Conservation (phyloP, 2,329 filamentous ascomycete genomes). For the Alternaria gaisen region DNA sequence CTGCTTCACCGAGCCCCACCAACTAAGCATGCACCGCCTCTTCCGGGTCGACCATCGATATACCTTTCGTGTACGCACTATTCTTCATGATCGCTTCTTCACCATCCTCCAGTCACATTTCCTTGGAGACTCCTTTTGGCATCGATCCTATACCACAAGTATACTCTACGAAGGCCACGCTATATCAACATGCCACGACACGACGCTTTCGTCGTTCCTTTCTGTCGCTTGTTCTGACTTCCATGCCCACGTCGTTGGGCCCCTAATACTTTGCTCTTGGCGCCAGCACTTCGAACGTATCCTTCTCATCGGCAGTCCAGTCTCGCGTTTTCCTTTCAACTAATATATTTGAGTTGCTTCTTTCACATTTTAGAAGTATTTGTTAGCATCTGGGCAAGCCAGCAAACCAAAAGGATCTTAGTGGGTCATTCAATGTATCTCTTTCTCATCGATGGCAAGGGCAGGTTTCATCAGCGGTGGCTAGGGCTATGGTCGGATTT, state of each 20-base stretch:
- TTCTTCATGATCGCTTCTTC: constrained; percentile 43
- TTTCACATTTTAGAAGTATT: constrained; percentile 39
- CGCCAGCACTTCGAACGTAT: constrained; percentile 29
- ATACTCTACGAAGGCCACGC: constrained; percentile 24
- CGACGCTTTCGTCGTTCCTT: constrained; percentile 27
- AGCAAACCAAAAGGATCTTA: constrained; percentile 30
- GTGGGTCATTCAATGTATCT: constrained; percentile 36
- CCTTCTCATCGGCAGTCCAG: constrained; percentile 25
- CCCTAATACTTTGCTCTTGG: constrained; percentile 33
- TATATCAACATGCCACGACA: constrained; percentile 24
- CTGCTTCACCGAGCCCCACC: constrained; percentile 39
- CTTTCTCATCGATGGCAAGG: constrained; percentile 38
- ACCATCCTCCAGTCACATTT: constrained; percentile 35
- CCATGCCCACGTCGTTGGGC: constrained; percentile 23
- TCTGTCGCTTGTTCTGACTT: constrained; percentile 17
- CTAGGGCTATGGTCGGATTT: constrained; percentile 33
- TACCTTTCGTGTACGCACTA: constrained; percentile 35
- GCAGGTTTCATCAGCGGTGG: constrained; percentile 32
- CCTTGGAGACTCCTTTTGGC: constrained; percentile 30
- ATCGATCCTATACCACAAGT: constrained; percentile 23
- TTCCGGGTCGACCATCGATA: constrained; percentile 15
- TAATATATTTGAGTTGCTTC: constrained; percentile 22
- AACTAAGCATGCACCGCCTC: constrained; percentile 31
- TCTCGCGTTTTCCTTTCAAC: constrained; percentile 19
- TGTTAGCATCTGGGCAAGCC: constrained; percentile 37